Evolutionary conservation across 2,329 filamentous ascomycete genomes (phyloP), one percentile per base, ranked within the genome.

Genomic region (Alternaria panax): DNA sequence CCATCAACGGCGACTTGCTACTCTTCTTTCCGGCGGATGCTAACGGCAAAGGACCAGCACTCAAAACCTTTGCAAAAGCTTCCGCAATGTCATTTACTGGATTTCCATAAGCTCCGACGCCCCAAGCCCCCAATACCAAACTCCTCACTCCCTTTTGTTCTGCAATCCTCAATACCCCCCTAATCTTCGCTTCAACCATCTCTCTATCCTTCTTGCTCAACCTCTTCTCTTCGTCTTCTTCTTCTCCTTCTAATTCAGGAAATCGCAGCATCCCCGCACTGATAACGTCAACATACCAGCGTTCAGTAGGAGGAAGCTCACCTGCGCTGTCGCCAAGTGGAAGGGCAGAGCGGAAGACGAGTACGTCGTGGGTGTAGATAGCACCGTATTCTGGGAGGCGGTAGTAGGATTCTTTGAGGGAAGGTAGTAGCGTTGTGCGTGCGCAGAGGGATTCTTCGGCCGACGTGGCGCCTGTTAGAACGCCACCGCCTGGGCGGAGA

Each of bases 381-480:
- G 80, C 85, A 0, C 85, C 84, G 0, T 85, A 66, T 63, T 88
- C 86, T 0, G 87, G 86, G 1, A 90, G 78, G 0, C 86, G 83
- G 71, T 90, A 89, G 70, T 84, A 87, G 7, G 81, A 76, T 32
- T 89, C 85, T 16, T 80, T 80, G 1, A 90, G 79, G 0, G 86
- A 86, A 0, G 86, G 83, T 5, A 87, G 82, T 0, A 89, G 77
- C 0, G 87, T 89, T 3, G 85, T 87, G 16, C 86, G 83, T 64
- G 84, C 81, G 67, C 87, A 90, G 2, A 90, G 80, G 24, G 82
- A 85, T 67, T 89, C 87, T 68, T 90, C 87, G 62, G 88, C 86
- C 4, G 83, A 84, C 8, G 83, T 84, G 0, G 86, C 85, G 20
- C 88, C 88, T 14, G 82, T 82, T 0, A 89, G 73, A 28, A 89